A percentile compares a stretch with the other conserved stretches of the same genome.
These are phyloP conservation scores for Babesia divergens DNA, from an alignment of 169 alveolate species.

Conservation along the genomic window DNA sequence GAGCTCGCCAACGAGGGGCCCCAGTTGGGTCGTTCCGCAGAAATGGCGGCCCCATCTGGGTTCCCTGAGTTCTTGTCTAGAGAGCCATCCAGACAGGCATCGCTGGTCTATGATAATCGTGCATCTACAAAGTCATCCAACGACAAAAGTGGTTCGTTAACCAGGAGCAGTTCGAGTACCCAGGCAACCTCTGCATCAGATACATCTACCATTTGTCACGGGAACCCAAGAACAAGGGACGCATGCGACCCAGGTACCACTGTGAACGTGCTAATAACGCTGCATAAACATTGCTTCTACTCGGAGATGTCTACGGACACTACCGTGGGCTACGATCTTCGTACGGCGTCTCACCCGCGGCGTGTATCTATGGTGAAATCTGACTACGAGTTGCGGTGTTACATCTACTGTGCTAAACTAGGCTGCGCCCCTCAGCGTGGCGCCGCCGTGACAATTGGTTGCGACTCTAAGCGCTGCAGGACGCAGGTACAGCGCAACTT, in stretches of 20 bases:
- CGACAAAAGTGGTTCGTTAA: no score
- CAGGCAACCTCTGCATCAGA: slow-evolving; percentile 6
- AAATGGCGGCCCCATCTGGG: no score
- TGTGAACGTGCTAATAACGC: slow-evolving; percentile 49
- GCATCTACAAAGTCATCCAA: no score
- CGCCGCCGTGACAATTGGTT: slow-evolving; percentile 38
- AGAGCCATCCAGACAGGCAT: no score
- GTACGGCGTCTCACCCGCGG: slow-evolving; percentile 47
- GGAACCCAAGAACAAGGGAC: slow-evolving; percentile 11
- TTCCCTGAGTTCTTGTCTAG: no score
- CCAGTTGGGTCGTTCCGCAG: no score
- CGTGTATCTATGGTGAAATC: slow-evolving; percentile 73
- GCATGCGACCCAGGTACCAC: slow-evolving; percentile 28
- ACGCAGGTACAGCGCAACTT: slow-evolving; percentile 29
- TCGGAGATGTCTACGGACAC: neutral
- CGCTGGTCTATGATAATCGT: no score
- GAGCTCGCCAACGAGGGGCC: no score
- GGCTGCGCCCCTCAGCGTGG: slow-evolving; percentile 18
- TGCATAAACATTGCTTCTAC: slow-evolving; percentile 52
- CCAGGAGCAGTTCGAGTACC: no score
- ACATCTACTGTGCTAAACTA: slow-evolving; percentile 61
- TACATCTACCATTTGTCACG: no score
- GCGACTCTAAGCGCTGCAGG: slow-evolving; percentile 13
- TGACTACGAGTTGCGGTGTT: slow-evolving; percentile 84
- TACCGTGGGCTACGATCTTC: slow-evolving; percentile 10